Base-by-base conservation (phyloP, 768 basidiomycete species). In the Lanmaoa pseudosensibilis region DNA sequence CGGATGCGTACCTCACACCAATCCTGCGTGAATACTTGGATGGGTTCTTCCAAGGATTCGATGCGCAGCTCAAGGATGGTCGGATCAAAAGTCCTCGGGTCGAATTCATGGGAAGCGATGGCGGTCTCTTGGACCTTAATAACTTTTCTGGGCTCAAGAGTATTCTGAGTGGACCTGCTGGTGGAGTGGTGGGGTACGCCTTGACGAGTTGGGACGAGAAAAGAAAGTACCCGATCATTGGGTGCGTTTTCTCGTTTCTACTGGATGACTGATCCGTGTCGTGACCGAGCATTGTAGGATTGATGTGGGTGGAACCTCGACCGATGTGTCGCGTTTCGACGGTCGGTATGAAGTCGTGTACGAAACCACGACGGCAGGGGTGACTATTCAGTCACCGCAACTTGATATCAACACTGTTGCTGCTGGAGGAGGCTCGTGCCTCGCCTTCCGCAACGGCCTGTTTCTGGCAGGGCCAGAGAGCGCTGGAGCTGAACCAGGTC, bases 41-140 rank as follows among this genome's bases (percentile, higher is more conserved):
- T 58, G 93, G 93, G 0, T 98, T 98, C 77, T 96, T 94, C 72
- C 73, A 76, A 37, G 94, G 94, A 0, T 97, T 98, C 63, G 92
- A 95, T 57, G 78, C 77, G 40, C 84, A 86, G 64, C 76, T 93
- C 57, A 78, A 77, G 66, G 85, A 85, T 58, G 84, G 87, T 4
- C 72, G 70, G 15, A 54, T 84, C 54, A 74, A 74, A 39, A 85
- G 83, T 54, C 85, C 86, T 2, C 75, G 91, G 2, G 93, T 97
- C 33, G 94, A 95, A 68, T 98, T 98, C 68, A 98, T 98, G 96
- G 89, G 88, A 36, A 92, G 89, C 52, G 95, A 98, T 65, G 96
- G 93, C 6, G 91, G 92, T 8, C 75, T 95, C 11, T 75, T 93
- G 23, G 89, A 92, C 67, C 73, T 89, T 13, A 72, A 82, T 55